Conservation (phyloP, 1,139 yeast species). For the Saccharomyces pastorianus region DNA sequence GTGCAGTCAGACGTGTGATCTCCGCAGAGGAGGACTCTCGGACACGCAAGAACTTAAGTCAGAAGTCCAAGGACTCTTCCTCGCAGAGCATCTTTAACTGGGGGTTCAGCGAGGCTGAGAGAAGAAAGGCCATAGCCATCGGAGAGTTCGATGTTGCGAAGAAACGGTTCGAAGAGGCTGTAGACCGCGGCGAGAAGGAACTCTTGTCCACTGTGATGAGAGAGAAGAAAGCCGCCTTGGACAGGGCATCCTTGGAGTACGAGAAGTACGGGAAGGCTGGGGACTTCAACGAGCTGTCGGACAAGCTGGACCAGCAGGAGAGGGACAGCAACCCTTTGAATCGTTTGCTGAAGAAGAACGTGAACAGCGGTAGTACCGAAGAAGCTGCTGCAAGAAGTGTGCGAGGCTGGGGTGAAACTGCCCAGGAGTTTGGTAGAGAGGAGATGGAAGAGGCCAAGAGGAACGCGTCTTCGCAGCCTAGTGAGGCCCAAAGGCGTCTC, state of each 20-base stretch:
- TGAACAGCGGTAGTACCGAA: constrained; percentile 18
- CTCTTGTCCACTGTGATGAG: constrained; percentile 7
- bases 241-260: constrained; percentile 21
- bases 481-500: constrained; percentile 22
- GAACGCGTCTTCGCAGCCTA: constrained; percentile 18
- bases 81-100: constrained; percentile 26
- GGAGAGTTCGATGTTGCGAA: constrained; percentile 26
- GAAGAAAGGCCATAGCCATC: constrained; percentile 28
- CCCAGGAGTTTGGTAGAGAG: constrained; percentile 35
- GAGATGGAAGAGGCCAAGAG: constrained; percentile 31
- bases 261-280: constrained; percentile 14
- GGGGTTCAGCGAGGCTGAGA: constrained; percentile 29
- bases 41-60: constrained; percentile 5
- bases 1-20: background rate
- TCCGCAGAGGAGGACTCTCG: background rate
- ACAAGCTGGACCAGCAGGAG: constrained; percentile 20
- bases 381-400: constrained; percentile 27
- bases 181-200: constrained; percentile 21
- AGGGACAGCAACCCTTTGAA: constrained; percentile 2
- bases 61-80: constrained; percentile 12
- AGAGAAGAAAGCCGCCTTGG: constrained; percentile 17
- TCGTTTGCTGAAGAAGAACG: constrained; percentile 9
- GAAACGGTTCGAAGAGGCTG: constrained; percentile 13
- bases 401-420: constrained; percentile 40
- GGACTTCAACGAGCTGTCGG: constrained; percentile 25